phyloP scores from a whole-genome alignment of 768 basidiomycete genomes.

The Russula sp. region DNA sequence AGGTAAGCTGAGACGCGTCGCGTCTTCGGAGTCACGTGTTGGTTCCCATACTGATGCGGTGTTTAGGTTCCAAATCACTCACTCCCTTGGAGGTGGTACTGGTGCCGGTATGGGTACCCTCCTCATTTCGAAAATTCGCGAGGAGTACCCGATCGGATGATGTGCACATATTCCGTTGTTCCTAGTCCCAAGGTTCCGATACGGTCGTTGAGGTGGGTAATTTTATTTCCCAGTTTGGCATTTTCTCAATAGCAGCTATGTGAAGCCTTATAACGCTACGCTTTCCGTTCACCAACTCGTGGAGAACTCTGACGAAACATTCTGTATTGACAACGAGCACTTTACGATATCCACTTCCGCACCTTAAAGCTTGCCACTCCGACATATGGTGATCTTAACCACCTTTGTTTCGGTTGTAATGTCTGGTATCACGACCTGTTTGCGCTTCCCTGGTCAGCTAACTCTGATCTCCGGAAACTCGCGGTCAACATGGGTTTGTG shows the following conservation, averaged over 20 bases:
- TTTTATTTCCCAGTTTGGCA: background rate
- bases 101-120: slow-evolving; percentile 99
- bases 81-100: slow-evolving; percentile 98
- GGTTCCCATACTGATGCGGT: slow-evolving; percentile 4
- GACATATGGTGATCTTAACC: slow-evolving; percentile 97
- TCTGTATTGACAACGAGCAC: slow-evolving; percentile 99
- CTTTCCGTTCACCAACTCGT: slow-evolving; percentile 98
- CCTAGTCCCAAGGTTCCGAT: slow-evolving; percentile 95
- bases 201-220: slow-evolving; percentile 86
- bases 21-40: slow-evolving; percentile 30
- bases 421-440: slow-evolving; percentile 97
- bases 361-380: slow-evolving; percentile 95
- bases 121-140: slow-evolving; percentile 97
- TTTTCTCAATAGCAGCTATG: background rate
- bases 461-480: slow-evolving; percentile 96
- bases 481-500: slow-evolving; percentile 96
- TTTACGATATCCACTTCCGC: slow-evolving; percentile 98
- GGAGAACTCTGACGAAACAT: slow-evolving; percentile 99
- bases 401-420: slow-evolving; percentile 97
- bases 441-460: slow-evolving; percentile 99
- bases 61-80: slow-evolving; percentile 92
- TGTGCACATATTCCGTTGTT: slow-evolving; percentile 99
- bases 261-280: slow-evolving; percentile 94
- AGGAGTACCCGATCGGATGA: slow-evolving; percentile 99
- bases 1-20: slow-evolving; percentile 50